Evolutionary conservation across 805 yeast genomes (phyloP), one percentile per base, ranked within the genome.

Genomic region (Sungouiella thailandica): DNA sequence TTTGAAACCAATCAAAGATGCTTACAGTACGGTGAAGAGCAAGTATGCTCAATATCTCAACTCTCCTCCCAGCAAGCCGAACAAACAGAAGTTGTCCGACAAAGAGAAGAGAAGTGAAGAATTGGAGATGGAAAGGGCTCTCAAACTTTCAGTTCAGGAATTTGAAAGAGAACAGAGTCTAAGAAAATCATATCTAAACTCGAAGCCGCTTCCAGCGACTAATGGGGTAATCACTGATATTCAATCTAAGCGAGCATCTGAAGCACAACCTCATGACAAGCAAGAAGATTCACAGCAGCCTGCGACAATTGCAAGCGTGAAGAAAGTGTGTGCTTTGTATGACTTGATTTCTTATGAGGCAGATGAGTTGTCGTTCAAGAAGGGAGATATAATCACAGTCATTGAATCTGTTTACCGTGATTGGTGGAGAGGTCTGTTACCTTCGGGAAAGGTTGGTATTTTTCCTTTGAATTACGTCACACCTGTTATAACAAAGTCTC

Each of bases 401-500:
- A 68, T 89, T 23, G 97, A 89, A 48, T 72, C 82, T 11, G 95
- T 84, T 5, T 89, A 88, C 55, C 72, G 85, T 41, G 97, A 90
- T 52, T 90, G 98, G 98, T 85, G 96, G 82, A 73, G 86, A 45
- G 98, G 98, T 11, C 76, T 90, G 5, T 60, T 90, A 32, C 55
- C 70, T 4, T 70, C 74, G 35, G 96, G 96, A 1, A 72, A 71
- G 35, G 69, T 78, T 32, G 98, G 98, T 13, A 81, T 93, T 10
- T 88, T 90, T 58, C 98, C 98, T 0, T 72, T 85, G 38, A 90
- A 90, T 55, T 90, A 93, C 52, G 97, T 93, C 1, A 74, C 85
- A 0, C 88, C 88, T 2, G 62, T 88, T 4, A 74, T 79, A 1
- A 82, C 78, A 29, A 80, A 82, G 23, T 68, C 85, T 0, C 68